These are phyloP conservation scores for Myxozyma neotropica DNA, from an alignment of 805 yeast genomes.

Conservation along the genomic window DNA sequence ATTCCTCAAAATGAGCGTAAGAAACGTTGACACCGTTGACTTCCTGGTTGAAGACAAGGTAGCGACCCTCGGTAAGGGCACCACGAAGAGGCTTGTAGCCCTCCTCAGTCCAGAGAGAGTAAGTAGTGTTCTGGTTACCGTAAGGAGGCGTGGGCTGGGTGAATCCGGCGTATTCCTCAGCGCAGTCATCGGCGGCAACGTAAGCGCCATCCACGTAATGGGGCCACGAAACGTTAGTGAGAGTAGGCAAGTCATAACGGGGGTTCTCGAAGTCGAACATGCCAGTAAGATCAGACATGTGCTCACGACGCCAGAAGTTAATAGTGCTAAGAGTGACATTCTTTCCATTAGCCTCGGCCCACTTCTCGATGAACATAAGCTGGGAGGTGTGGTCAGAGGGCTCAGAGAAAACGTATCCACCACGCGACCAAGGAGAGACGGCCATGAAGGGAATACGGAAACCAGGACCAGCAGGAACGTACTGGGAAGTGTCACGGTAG, in stretches of 20 bases:
- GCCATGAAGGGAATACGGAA: slow-evolving; percentile 20
- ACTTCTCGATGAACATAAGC: slow-evolving; percentile 36
- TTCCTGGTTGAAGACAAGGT: slow-evolving; percentile 26
- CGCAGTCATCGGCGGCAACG: slow-evolving; percentile 17
- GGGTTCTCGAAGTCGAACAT: slow-evolving; percentile 36
- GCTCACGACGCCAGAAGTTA: slow-evolving; percentile 35
- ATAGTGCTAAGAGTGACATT: slow-evolving; percentile 25
- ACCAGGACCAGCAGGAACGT: slow-evolving; percentile 17
- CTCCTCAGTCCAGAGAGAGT: slow-evolving; percentile 32
- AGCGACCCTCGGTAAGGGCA: slow-evolving; percentile 38
- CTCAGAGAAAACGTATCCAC: slow-evolving; percentile 36
- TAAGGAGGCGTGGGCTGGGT: slow-evolving; percentile 35
- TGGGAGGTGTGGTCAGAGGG: slow-evolving; percentile 39
- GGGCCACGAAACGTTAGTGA: slow-evolving; percentile 26
- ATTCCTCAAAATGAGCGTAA: not conserved
- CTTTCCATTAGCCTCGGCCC: slow-evolving; percentile 34
- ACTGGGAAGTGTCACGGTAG: slow-evolving; percentile 20
- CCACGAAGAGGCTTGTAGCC: slow-evolving; percentile 37
- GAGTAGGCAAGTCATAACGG: slow-evolving; percentile 5
- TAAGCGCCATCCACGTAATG: slow-evolving; percentile 4
- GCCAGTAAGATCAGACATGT: slow-evolving; percentile 35
- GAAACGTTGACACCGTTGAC: not conserved
- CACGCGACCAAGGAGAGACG: slow-evolving; percentile 38
- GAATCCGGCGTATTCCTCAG: slow-evolving; percentile 10
- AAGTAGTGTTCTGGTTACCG: slow-evolving; percentile 32